Percentiles rank a stretch among this genome's conserved stretches.
Conservation (phyloP, 176 grass and related monocot genomes). For the Eragrostis nindensis region DNA sequence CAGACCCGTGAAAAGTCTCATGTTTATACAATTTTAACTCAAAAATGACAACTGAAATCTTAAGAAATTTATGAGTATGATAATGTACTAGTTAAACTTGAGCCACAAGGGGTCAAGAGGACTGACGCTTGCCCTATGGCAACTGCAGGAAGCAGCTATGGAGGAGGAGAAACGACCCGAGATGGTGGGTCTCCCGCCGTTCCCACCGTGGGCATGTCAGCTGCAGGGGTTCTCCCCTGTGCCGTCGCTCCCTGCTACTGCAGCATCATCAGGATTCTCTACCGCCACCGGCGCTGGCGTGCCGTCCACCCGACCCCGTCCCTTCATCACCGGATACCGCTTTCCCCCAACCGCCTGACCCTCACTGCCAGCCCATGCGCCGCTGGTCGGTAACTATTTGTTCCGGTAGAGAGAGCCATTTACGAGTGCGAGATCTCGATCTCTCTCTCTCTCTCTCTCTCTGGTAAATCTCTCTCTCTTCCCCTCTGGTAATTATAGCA, state of each 20-base stretch:
- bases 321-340: background rate
- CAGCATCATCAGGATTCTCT: conserved; percentile 99
- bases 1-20: background rate
- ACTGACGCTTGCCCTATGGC: conserved; percentile 1
- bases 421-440: background rate
- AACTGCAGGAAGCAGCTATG: conserved; percentile 56
- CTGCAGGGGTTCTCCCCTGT: conserved; percentile 43
- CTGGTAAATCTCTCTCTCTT: background rate
- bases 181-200: conserved; percentile 36
- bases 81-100: background rate
- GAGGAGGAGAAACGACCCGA: conserved; percentile 50
- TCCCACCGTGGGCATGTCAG: conserved; percentile 61
- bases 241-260: conserved; percentile 57
- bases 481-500: conserved; percentile 27
- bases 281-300: conserved; percentile 2
- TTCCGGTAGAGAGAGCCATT: background rate
- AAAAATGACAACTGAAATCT: background rate
- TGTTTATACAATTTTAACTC: background rate
- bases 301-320: conserved; percentile 1
- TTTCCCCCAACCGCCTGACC: conserved; percentile 36
- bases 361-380: background rate
- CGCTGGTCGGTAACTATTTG: conserved; percentile 16
- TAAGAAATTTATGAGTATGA: background rate
- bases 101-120: too few species aligned
- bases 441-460: too few species aligned